Evolutionary conservation across 805 yeast genomes (phyloP), one percentile per base, ranked within the genome.

Genomic region (Metschnikowia drakensbergensis): DNA sequence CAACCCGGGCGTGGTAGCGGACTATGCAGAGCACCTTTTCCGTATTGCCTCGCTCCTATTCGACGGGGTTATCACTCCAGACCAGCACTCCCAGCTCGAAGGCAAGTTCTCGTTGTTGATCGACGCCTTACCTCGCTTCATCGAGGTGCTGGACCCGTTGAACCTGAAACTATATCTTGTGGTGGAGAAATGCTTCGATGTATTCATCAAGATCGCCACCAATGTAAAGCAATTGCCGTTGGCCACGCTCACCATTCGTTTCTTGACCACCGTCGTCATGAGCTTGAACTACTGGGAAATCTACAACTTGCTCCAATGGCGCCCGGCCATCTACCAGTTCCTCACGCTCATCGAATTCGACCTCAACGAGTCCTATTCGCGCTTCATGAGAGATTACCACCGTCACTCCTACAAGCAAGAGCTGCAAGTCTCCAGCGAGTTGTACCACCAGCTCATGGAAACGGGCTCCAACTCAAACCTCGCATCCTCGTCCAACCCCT

Each of bases 241-340:
- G 17, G 61, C 75, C 6, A 61, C 75, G 1, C 53, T 51, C 36
- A 58, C 72, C 3, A 68, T 72, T 28, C 53, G 74, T 33, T 71
- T 69, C 48, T 59, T 73, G 47, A 71, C 76, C 22, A 58, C 60
- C 10, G 58, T 71, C 1, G 50, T 72, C 17, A 67, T 69, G 73
- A 54, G 54, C 35, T 55, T 70, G 37, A 72, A 72, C 52, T 73
- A 73, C 57, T 73, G 77, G 77, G 76, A 73, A 53, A 51, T 73
- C 25, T 72, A 71, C 57, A 72, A 70, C 43, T 57, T 73, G 34
- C 59, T 72, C 13, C 58, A 61, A 17, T 68, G 74, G 72, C 70
- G 71, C 49, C 76, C 77, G 1, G 65, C 73, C 5, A 67, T 73
- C 13, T 70, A 66, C 53, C 74, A 68, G 50, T 72, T 73, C 45